Evolutionary conservation across 1,284 basidiomycete genomes (phyloP).

Genomic region (Heterobasidion occidentale): DNA sequence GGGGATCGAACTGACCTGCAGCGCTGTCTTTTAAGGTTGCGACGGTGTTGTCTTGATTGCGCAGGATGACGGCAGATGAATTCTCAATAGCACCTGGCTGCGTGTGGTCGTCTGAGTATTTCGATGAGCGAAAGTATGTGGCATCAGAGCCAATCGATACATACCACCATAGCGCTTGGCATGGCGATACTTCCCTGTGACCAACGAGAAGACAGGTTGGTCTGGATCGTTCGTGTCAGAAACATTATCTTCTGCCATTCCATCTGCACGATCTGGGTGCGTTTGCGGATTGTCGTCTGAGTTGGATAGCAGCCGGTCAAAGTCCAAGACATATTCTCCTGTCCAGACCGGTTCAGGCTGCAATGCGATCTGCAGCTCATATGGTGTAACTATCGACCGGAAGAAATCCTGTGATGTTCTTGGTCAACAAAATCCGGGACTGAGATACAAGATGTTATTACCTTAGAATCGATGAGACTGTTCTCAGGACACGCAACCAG

Average conservation of each 20-base stretch:
- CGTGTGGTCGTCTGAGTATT: constrained; percentile 6
- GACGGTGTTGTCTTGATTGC: constrained; percentile 57
- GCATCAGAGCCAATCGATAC: background rate
- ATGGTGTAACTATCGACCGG: constrained; percentile 90
- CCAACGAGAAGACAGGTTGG: constrained; percentile 76
- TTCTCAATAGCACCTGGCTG: constrained; percentile 8
- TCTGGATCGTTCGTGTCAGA: constrained; percentile 27
- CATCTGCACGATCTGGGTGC: background rate
- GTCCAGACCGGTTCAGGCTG: constrained; percentile 65
- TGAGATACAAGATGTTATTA: constrained; percentile 20
- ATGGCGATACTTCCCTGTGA: constrained; percentile 83
- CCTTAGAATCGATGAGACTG: constrained; percentile 81
- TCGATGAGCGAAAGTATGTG: background rate
- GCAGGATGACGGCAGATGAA: constrained; percentile 40
- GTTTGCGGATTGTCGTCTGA: constrained; percentile 6
- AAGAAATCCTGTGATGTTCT: constrained; percentile 64
- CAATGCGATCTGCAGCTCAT: constrained; percentile 84
- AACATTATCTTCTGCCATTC: constrained; percentile 2
- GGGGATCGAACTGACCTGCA: constrained; percentile 41
- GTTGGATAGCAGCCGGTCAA: constrained; percentile 59
- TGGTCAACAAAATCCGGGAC: background rate
- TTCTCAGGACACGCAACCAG: constrained; percentile 94
- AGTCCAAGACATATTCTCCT: constrained; percentile 77
- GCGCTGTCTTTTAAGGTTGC: constrained; percentile 58
- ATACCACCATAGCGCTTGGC: constrained; percentile 57